Evolutionary conservation across 164 flowering plant genomes (phyloP), one percentile per base, ranked within the genome.

Genomic region (Stephania cephalantha): DNA sequence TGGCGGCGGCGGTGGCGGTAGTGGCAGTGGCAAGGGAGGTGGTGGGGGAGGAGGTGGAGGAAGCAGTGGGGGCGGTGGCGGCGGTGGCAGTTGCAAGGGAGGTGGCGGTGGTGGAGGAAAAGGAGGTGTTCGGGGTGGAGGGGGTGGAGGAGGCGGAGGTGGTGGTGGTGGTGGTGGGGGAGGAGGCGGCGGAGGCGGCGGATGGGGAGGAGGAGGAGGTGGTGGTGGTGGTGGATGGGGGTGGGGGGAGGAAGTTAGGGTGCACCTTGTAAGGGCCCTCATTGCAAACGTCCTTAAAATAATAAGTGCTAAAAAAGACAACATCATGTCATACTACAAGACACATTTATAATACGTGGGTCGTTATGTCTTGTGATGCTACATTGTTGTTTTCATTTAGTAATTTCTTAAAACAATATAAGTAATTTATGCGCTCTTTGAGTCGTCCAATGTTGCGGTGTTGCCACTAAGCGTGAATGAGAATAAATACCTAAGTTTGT

Each of bases 21-120:
- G 74, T 2, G 68, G 68, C 7, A 25, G 30, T 18, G 25, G 72
- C 18, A 17, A 17, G 8, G 65, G 65, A 5, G 10, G 68, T 6
- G 74, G 74, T 55, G 66, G 72, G 5, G 12, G 46, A 5, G 25
- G 20, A 9, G 73, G 74, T 0, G 68, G 67, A 6, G 74, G 72
- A 0, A 30, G 72, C 5, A 31, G 72, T 9, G 72, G 72, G 1
- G 72, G 63, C 11, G 71, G 44, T 42, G 46, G 71, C 6, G 71
- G 71, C 11, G 6, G 66, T 1, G 58, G 73, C 6, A 63, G 73
- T 20, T 65, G 73, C 1, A 15, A 9, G 3, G 64, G 58, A 4
- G n/a, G 63, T 7, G 64, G 73, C 13, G 73, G 1, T 71, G 73
- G 68, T 70, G 76, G 20, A 3, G 85, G 65, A 15, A 78, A 6